These are phyloP conservation scores for Pseudonitzschia delicatissima DNA, from an alignment of 108 stramenopile genomes.

Conservation along the genomic window DNA sequence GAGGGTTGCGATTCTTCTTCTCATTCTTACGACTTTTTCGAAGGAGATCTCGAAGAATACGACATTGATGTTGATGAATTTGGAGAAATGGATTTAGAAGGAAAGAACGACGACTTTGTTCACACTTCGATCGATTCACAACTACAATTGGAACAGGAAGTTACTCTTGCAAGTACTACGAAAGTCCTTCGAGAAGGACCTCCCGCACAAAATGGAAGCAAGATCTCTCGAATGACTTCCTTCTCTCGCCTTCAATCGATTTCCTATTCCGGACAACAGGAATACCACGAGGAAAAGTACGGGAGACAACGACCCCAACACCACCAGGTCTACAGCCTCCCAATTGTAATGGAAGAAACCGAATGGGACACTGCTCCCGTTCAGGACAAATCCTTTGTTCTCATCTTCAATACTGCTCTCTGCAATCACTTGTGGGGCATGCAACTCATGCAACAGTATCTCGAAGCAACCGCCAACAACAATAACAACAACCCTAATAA, in stretches of 20 bases:
- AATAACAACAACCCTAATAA: no score
- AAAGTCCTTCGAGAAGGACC: no score
- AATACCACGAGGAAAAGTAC: not conserved
- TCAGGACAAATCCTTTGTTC: not conserved
- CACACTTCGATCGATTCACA: no score
- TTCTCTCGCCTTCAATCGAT: not conserved
- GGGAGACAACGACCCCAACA: not conserved
- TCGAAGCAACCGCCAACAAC: not conserved
- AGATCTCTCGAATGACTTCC: not conserved
- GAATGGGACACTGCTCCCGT: not conserved
- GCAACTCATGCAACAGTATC: not conserved
- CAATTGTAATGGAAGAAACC: not conserved
- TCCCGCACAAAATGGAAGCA: not conserved
- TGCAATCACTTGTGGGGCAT: not conserved
- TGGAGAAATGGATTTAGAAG: no score
- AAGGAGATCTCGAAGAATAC: no score
- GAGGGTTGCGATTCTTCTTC: not conserved
- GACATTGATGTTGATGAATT: no score
- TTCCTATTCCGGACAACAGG: not conserved
- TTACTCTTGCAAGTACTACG: no score
- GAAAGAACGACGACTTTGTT: no score
- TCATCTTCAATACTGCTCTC: not conserved
- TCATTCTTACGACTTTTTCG: not conserved
- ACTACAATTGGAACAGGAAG: no score
- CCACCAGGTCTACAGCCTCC: not conserved